phyloP scores from a whole-genome alignment of 2,329 filamentous ascomycete species.

The Xylariaceae sp. region DNA sequence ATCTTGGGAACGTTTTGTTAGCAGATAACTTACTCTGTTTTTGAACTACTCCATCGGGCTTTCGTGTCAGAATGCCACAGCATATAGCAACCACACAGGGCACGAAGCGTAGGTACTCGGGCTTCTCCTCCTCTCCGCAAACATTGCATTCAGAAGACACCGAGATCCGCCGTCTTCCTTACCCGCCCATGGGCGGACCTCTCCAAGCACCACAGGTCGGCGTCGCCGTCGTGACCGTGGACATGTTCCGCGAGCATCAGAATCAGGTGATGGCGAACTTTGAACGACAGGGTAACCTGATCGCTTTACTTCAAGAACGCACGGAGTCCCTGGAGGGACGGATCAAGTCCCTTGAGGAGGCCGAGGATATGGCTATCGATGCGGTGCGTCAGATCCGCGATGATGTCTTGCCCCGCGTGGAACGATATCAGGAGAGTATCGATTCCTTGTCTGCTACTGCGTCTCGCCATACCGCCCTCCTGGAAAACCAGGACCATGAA shows the following conservation, averaged over 20 bases:
- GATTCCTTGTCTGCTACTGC: slow-evolving; percentile 8
- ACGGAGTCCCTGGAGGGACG: slow-evolving; percentile 16
- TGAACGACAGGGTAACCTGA: slow-evolving; percentile 11
- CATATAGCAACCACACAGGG: slow-evolving; percentile 16
- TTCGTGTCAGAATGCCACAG: slow-evolving; percentile 13
- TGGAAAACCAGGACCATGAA: slow-evolving; percentile 14
- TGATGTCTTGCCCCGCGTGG: slow-evolving; percentile 13
- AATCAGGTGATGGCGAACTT: slow-evolving; percentile 14
- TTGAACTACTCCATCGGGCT: too few species aligned
- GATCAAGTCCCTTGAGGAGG: slow-evolving; percentile 18
- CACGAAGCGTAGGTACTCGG: slow-evolving; percentile 18
- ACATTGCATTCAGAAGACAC: slow-evolving; percentile 17
- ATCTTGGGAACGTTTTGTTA: too few species aligned
- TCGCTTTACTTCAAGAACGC: slow-evolving; percentile 11
- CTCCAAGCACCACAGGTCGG: slow-evolving; percentile 20
- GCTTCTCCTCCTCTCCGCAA: slow-evolving; percentile 18
- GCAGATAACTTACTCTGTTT: too few species aligned
- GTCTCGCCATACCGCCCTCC: slow-evolving; percentile 9
- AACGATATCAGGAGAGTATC: slow-evolving; percentile 13
- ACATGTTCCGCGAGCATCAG: slow-evolving; percentile 21
- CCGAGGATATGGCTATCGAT: slow-evolving; percentile 21
- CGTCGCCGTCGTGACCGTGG: slow-evolving; percentile 19
- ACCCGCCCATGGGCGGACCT: slow-evolving; percentile 13
- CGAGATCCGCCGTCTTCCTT: slow-evolving; percentile 16
- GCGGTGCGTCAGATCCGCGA: slow-evolving; percentile 21